phyloP scores from a whole-genome alignment of 495 filamentous ascomycete species.

The Aspergillus sclerotiicarbonarius region DNA sequence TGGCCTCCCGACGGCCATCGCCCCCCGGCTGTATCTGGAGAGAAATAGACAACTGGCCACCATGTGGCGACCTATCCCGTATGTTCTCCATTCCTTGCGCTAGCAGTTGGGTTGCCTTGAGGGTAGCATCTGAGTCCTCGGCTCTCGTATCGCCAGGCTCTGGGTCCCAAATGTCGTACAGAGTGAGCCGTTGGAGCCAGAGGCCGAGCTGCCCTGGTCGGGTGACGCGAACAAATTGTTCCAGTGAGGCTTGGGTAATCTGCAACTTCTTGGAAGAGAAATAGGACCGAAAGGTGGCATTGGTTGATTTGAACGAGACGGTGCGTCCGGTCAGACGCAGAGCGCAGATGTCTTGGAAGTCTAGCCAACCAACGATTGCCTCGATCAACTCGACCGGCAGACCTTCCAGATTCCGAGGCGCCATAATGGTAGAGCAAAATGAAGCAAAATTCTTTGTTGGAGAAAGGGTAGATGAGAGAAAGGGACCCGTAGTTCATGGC shows the following conservation, averaged over 20 bases:
- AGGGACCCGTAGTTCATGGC: neutral
- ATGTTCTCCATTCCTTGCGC: constrained; percentile 1
- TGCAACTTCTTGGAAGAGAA: neutral
- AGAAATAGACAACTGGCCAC: neutral
- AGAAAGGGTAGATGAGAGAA: neutral
- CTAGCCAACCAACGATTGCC: neutral
- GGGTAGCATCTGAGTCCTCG: neutral
- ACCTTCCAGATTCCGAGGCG: neutral
- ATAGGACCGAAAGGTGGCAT: neutral
- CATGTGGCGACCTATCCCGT: neutral
- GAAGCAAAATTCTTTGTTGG: neutral
- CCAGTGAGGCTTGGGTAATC: neutral
- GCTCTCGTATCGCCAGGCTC: neutral
- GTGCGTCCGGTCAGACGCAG: neutral
- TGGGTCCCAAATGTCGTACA: neutral
- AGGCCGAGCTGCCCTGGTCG: neutral
- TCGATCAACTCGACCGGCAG: constrained; percentile 2
- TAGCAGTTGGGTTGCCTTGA: neutral
- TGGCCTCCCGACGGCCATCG: neutral
- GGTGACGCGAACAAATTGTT: neutral
- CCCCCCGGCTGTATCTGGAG: neutral
- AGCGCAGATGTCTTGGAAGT: constrained; percentile 3
- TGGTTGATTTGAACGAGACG: neutral
- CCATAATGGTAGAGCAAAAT: neutral
- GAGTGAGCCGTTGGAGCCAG: constrained; percentile 2